phyloP scores from a whole-genome alignment of 768 basidiomycete species.

The Dacryopinax primogenitus region DNA sequence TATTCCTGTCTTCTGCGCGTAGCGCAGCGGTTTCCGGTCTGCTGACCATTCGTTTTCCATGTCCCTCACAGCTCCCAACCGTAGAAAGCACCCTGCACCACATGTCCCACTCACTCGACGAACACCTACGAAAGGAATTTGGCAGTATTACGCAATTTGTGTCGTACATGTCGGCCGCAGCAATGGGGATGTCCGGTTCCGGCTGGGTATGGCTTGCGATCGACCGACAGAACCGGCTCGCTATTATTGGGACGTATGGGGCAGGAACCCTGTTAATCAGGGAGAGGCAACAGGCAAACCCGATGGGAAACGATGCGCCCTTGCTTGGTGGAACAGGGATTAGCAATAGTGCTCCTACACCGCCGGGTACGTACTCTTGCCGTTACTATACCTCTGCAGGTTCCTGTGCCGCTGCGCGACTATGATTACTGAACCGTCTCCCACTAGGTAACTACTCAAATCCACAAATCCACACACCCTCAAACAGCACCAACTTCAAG shows the following conservation, averaged over 20 bases:
- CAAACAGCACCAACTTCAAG: not conserved
- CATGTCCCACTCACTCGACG: not conserved
- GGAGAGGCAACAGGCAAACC: constrained; percentile 24
- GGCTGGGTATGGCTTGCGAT: constrained; percentile 85
- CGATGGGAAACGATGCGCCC: not conserved
- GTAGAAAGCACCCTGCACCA: not conserved
- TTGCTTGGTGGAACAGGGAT: not conserved
- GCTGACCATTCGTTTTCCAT: not conserved
- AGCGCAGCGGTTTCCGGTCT: not conserved
- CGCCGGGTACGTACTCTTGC: not conserved
- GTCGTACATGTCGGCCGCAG: constrained; percentile 62
- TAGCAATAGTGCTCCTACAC: not conserved
- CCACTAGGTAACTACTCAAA: too few species aligned
- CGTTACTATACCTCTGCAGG: not conserved
- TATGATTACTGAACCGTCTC: not conserved
- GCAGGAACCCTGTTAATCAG: constrained; percentile 72
- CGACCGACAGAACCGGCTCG: constrained; percentile 45
- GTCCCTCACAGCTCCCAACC: not conserved
- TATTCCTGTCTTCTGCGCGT: constrained; percentile 16
- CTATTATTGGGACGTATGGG: constrained; percentile 75
- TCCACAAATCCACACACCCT: too few species aligned
- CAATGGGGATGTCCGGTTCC: constrained; percentile 59
- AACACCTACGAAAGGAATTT: constrained; percentile 31
- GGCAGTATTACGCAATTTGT: constrained; percentile 57
- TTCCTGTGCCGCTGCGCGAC: not conserved